Evolutionary conservation across 306 rosid species (phyloP), one percentile per base, ranked within the genome.

Genomic region (Cucumis sativus): DNA sequence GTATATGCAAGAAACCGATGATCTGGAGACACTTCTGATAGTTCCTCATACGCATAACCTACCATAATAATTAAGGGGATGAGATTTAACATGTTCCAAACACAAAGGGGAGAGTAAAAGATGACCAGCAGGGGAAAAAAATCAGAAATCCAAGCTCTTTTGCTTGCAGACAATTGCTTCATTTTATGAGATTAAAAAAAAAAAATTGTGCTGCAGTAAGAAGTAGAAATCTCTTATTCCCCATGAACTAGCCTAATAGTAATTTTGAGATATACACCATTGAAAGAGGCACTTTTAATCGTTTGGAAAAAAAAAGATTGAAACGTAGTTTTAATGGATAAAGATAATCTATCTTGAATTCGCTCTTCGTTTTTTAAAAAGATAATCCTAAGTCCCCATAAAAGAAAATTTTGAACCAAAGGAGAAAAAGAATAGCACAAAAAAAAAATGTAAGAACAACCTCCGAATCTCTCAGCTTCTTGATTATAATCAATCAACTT

Each of bases 41-140:
- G 84, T 71, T 92, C 99, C 81, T 96, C 98, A 64, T 86, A 91
- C 74, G 99, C 90, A 89, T 90, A 92, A 77, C 99, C 99, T 96
- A 83, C 65, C 82, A 52, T 40, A 21, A 78, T 78, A 10, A 67
- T 41, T 52, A 25, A 20, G 52, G 18, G 43, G 49, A 54, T 8
- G 84, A 21, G 49, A 65, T 62, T 61, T 30, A 35, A 71, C 23
- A 80, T 58, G 57, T 20, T 60, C 49, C 52, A 72, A 71, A 75
- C 6, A 57, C 13, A 57, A 18, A 43, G 35, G 7, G 20, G 8
- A 20, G 21, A 57, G 17, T 33, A 75, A 40, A 10, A 37, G 17
- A 40, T 40, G 23, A 9, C 6, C 73, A 28, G 41, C 10, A 33
- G 37, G 37, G 13, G 7, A 47, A 49, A 49, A 51, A 8, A 49